These are phyloP conservation scores for Cercophora sp. DNA, from an alignment of 495 filamentous ascomycete species.

Conservation along the genomic window DNA sequence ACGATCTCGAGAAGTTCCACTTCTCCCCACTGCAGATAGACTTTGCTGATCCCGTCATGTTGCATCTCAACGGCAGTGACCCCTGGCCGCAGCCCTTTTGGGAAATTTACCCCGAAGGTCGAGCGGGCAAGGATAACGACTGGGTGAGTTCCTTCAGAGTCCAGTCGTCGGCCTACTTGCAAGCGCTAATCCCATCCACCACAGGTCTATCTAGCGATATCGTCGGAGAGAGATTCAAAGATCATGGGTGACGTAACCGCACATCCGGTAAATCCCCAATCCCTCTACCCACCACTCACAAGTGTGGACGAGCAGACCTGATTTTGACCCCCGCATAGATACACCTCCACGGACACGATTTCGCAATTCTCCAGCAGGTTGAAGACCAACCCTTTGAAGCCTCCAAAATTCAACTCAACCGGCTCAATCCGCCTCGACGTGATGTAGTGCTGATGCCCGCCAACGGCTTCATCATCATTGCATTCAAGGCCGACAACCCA, in stretches of 20 bases:
- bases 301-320: not conserved
- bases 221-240: slow-evolving; percentile 6
- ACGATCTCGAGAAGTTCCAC: not conserved
- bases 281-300: not conserved
- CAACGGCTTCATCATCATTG: slow-evolving; percentile 31
- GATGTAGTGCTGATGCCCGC: slow-evolving; percentile 51
- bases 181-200: not conserved
- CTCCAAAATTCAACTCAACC: slow-evolving; percentile 33
- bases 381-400: slow-evolving; percentile 9
- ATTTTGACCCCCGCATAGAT: slow-evolving; percentile 27
- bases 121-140: not conserved
- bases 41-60: slow-evolving; percentile 14
- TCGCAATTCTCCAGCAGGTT: slow-evolving; percentile 49
- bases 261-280: slow-evolving; percentile 1
- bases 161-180: not conserved
- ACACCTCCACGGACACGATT: slow-evolving; percentile 58
- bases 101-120: slow-evolving; percentile 8
- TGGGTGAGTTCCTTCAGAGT: slow-evolving; percentile 4
- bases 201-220: not conserved
- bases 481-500: slow-evolving; percentile 40
- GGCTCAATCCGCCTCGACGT: slow-evolving; percentile 48
- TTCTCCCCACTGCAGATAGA: slow-evolving; percentile 15
- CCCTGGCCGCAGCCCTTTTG: slow-evolving; percentile 7
- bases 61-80: slow-evolving; percentile 11
- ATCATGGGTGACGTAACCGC: not conserved